Percentiles rank a stretch among this genome's conserved stretches.
phyloP scores from a whole-genome alignment of 441 rosid genomes.

The Gossypium gossypioides region DNA sequence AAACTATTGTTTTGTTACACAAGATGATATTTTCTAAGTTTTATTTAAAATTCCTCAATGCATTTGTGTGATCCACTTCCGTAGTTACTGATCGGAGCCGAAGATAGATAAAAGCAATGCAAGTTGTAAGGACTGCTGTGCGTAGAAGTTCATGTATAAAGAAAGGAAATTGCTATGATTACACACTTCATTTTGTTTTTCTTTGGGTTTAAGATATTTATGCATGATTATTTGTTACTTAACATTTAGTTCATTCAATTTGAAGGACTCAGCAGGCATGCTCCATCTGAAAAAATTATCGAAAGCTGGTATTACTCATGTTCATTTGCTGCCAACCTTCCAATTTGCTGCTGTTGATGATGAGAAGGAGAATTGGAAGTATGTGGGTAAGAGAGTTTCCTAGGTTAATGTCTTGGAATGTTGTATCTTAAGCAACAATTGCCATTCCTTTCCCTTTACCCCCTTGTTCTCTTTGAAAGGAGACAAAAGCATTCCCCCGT shows the following conservation, averaged over 20 bases:
- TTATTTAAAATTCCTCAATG: neutral
- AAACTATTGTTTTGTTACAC: neutral
- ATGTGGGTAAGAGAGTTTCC: constrained; percentile 43
- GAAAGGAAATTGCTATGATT: neutral
- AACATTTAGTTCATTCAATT: constrained; percentile 15
- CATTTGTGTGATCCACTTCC: neutral
- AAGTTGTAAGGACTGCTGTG: neutral
- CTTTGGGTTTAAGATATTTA: neutral
- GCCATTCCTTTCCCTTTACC: neutral
- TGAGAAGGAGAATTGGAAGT: constrained; percentile 76
- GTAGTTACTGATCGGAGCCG: neutral
- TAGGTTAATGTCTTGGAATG: neutral
- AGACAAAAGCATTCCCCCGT: neutral
- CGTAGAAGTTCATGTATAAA: neutral
- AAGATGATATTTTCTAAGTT: neutral
- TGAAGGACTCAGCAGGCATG: constrained; percentile 74
- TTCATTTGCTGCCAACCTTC: constrained; percentile 81
- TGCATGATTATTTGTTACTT: neutral
- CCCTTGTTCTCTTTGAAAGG: neutral
- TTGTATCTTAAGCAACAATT: neutral
- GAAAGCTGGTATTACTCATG: constrained; percentile 79
- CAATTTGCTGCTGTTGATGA: constrained; percentile 87
- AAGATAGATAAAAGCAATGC: neutral
- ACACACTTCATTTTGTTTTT: neutral
- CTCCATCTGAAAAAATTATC: constrained; percentile 71